Conservation (phyloP, 1,139 yeast genomes). For the Hemisphaericaspora xylofermentans region DNA sequence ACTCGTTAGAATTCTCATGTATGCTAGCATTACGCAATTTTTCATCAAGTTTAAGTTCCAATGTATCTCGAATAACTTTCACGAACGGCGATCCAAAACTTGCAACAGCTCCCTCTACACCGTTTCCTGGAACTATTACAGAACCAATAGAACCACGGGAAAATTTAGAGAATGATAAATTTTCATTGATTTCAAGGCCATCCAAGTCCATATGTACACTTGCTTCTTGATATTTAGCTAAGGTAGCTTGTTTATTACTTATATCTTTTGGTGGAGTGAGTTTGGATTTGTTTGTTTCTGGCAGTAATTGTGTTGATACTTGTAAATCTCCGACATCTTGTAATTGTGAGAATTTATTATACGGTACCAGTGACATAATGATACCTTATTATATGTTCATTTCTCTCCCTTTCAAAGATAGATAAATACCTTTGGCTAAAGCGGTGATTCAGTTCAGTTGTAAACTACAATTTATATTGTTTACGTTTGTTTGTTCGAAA, state of each 20-base stretch:
- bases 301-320: conserved; percentile 7
- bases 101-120: neutral
- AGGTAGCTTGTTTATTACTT: conserved; percentile 12
- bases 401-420: neutral
- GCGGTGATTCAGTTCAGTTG: neutral
- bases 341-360: conserved; percentile 9
- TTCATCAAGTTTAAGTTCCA: conserved; percentile 10
- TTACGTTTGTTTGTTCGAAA: neutral
- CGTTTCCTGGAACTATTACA: too few species aligned
- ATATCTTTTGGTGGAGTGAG: conserved; percentile 1
- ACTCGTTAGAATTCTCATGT: neutral
- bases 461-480: neutral
- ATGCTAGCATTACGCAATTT: neutral
- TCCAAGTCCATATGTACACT: conserved; percentile 15
- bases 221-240: conserved; percentile 18
- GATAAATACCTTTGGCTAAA: too few species aligned
- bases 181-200: conserved; percentile 24
- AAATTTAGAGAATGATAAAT: conserved; percentile 39
- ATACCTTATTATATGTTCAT: conserved; percentile 4
- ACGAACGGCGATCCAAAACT: conserved; percentile 29
- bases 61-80: conserved; percentile 21
- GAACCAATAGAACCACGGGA: conserved; percentile 32
- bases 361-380: conserved; percentile 7
- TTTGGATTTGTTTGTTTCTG: neutral
- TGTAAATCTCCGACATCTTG: conserved; percentile 8